Conservation (phyloP, 768 basidiomycete species). For the Leucocoprinus leucothites region DNA sequence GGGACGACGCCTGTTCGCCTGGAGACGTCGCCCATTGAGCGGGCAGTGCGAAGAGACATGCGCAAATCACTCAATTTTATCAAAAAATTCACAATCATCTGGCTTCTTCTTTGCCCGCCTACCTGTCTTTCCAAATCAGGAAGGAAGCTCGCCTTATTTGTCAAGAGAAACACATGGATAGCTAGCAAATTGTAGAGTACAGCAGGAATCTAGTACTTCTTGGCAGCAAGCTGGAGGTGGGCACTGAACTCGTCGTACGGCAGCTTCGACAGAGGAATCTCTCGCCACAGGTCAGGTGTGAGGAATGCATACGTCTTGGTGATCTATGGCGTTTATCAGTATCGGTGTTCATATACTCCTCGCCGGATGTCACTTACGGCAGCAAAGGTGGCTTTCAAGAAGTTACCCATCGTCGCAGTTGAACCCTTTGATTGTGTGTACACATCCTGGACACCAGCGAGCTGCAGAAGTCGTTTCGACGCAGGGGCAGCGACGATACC, state of each 20-base stretch:
- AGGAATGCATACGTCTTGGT: constrained; percentile 99
- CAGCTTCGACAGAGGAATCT: constrained; percentile 85
- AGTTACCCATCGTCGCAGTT: constrained; percentile 98
- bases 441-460: constrained; percentile 96
- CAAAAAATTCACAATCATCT: not conserved
- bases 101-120: not conserved
- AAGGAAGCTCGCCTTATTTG: constrained; percentile 14
- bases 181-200: constrained; percentile 12
- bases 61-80: not conserved
- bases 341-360: no score
- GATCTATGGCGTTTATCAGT: constrained; percentile 48
- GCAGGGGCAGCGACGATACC: constrained; percentile 99
- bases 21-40: constrained; percentile 8
- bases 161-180: constrained; percentile 13
- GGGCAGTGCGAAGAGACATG: constrained; percentile 1
- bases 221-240: constrained; percentile 83
- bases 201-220: constrained; percentile 48
- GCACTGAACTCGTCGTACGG: constrained; percentile 96
- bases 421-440: constrained; percentile 99
- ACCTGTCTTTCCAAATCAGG: constrained; percentile 6
- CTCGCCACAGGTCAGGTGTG: constrained; percentile 96
- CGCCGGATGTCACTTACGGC: constrained; percentile 52
- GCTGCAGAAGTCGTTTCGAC: constrained; percentile 92
- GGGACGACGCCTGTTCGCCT: not conserved
- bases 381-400: constrained; percentile 96